Conservation (phyloP, 2,329 filamentous ascomycete species). For the Triangularia setosa region DNA sequence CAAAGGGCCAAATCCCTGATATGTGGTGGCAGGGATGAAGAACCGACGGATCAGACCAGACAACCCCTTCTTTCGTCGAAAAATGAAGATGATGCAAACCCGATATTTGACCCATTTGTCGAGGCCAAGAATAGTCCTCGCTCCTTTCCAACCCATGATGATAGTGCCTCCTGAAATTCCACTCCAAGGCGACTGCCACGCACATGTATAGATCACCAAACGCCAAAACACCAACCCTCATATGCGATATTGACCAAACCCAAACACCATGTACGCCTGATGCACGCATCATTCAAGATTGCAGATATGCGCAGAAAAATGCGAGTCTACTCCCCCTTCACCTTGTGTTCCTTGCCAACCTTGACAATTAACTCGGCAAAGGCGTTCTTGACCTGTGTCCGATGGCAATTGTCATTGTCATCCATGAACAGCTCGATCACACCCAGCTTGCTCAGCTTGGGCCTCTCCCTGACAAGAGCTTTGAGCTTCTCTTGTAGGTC, state of each 20-base stretch:
- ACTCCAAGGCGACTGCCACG: neutral
- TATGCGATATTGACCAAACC: neutral
- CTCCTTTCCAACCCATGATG: neutral
- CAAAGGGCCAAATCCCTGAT: neutral
- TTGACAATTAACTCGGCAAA: slow-evolving; percentile 62
- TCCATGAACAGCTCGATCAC: slow-evolving; percentile 73
- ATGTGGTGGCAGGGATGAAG: neutral
- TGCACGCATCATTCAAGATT: neutral
- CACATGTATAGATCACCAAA: neutral
- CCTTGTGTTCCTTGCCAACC: slow-evolving; percentile 59
- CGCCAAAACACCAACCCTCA: neutral
- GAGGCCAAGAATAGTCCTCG: neutral
- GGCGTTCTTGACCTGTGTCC: slow-evolving; percentile 67
- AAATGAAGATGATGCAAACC: neutral
- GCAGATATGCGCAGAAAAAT: neutral
- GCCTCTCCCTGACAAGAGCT: slow-evolving; percentile 57
- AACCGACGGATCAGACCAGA: neutral
- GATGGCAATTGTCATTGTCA: slow-evolving; percentile 66
- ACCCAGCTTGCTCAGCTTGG: slow-evolving; percentile 63
- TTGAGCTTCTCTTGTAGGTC: slow-evolving; percentile 65
- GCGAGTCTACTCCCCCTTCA: slow-evolving; percentile 32
- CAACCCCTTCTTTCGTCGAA: neutral
- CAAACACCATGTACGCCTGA: neutral
- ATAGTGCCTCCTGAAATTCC: neutral
- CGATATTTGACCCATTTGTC: neutral